These are phyloP conservation scores for Hyaloscypha variabilis DNA, from an alignment of 495 filamentous ascomycete genomes.

Conservation along the genomic window DNA sequence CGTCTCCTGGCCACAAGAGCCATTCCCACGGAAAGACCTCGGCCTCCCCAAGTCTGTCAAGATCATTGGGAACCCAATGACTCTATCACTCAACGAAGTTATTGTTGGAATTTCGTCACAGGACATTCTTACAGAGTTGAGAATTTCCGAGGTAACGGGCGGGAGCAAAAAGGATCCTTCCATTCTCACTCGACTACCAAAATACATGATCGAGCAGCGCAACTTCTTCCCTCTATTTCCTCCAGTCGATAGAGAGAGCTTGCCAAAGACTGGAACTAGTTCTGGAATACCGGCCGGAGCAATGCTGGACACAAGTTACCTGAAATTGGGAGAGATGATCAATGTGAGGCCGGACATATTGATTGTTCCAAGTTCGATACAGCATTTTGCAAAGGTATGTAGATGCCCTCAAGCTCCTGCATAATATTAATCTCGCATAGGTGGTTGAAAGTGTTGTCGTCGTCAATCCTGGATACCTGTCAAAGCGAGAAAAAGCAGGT, in stretches of 20 bases:
- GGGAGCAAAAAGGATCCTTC: constrained; percentile 47
- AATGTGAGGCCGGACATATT: constrained; percentile 83
- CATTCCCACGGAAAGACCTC: constrained; percentile 69
- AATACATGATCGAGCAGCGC: constrained; percentile 81
- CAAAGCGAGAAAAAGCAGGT: constrained; percentile 76
- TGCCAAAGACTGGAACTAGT: constrained; percentile 63
- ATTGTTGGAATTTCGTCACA: constrained; percentile 78
- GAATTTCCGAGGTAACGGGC: constrained; percentile 70
- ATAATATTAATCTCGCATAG: constrained; percentile 10
- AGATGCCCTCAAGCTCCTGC: neutral
- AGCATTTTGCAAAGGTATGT: constrained; percentile 83
- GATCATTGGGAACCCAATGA: constrained; percentile 86
- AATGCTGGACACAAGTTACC: constrained; percentile 76
- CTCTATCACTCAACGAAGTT: constrained; percentile 81
- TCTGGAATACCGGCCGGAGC: constrained; percentile 69
- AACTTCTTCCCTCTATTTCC: constrained; percentile 92
- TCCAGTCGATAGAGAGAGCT: constrained; percentile 62
- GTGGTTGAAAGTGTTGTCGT: constrained; percentile 83
- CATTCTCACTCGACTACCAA: constrained; percentile 65
- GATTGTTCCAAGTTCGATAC: constrained; percentile 79
- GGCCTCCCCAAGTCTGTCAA: constrained; percentile 71
- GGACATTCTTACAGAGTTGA: constrained; percentile 80
- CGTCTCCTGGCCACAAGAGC: constrained; percentile 89
- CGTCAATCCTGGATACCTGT: constrained; percentile 87
- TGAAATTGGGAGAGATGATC: constrained; percentile 90